Evolutionary conservation across 2,329 filamentous ascomycete species (phyloP).

Genomic region (Fonsecaea nubica): DNA sequence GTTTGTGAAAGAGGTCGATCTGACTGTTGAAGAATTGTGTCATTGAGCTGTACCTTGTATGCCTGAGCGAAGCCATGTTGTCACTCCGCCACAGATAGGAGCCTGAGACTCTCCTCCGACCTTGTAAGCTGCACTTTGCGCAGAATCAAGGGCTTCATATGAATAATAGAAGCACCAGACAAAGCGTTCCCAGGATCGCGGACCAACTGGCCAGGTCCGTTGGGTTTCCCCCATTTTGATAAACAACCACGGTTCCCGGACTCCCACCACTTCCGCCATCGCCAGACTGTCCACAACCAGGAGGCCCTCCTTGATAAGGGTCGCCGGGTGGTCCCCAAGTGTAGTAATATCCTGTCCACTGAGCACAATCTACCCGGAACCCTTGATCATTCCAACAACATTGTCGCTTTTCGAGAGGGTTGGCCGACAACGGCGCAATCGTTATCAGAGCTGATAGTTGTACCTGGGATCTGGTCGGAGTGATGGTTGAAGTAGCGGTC

Average conservation of each 20-base stretch:
- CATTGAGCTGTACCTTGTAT: neutral
- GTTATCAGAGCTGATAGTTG: conserved; percentile 35
- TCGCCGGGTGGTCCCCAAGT: conserved; percentile 40
- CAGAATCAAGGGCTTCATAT: conserved; percentile 18
- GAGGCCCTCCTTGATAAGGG: conserved; percentile 37
- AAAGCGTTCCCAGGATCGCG: conserved; percentile 23
- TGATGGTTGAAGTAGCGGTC: conserved; percentile 23
- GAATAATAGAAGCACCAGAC: conserved; percentile 27
- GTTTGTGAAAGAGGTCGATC: neutral
- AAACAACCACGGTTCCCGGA: conserved; percentile 30
- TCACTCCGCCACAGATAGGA: no score
- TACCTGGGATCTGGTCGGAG: conserved; percentile 12
- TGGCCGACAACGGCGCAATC: conserved; percentile 34
- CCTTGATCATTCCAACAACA: conserved; percentile 41
- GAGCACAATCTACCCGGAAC: conserved; percentile 40
- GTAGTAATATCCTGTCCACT: conserved; percentile 42
- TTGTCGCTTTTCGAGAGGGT: conserved; percentile 36
- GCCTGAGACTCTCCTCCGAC: neutral
- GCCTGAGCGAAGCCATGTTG: neutral
- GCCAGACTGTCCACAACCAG: conserved; percentile 30
- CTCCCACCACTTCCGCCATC: conserved; percentile 20
- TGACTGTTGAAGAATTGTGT: neutral
- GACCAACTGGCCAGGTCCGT: conserved; percentile 25
- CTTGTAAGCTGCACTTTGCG: neutral
- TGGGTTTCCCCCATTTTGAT: conserved; percentile 18